Conservation (phyloP, 1,284 basidiomycete genomes). For the Lignosus rhinocerotis region DNA sequence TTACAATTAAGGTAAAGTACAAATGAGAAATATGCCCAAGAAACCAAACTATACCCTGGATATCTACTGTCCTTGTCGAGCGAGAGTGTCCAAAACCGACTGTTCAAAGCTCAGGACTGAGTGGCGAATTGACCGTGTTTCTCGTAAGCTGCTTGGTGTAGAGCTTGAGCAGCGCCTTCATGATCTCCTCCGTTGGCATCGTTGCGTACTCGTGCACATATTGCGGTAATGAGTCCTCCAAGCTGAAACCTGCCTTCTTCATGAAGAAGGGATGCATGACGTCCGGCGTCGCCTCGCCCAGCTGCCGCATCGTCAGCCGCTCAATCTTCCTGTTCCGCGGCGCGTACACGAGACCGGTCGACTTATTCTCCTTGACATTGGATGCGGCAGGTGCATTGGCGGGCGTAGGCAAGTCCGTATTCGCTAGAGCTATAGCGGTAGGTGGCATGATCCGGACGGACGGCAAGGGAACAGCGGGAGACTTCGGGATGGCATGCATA, state of each 20-base stretch:
- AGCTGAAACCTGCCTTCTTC: slow-evolving; percentile 79
- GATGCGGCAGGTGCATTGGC: slow-evolving; percentile 5
- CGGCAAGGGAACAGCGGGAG: slow-evolving; percentile 6
- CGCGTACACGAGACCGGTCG: slow-evolving; percentile 47
- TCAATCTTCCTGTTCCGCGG: slow-evolving; percentile 63
- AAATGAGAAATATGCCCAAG: not conserved
- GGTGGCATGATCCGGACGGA: slow-evolving; percentile 11
- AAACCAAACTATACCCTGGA: not conserved
- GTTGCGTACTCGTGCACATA: slow-evolving; percentile 89
- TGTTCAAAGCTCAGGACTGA: slow-evolving; percentile 1
- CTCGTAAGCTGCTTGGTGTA: slow-evolving; percentile 73
- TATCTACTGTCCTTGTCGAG: not conserved
- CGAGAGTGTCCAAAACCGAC: not conserved
- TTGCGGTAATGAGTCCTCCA: slow-evolving; percentile 80
- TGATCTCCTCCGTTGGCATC: slow-evolving; percentile 79
- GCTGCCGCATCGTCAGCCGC: slow-evolving; percentile 75
- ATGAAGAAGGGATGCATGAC: slow-evolving; percentile 87
- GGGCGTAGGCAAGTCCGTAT: slow-evolving; percentile 1
- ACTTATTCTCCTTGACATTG: slow-evolving; percentile 24
- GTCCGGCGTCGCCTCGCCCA: slow-evolving; percentile 86
- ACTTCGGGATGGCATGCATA: slow-evolving; percentile 6
- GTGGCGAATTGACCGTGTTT: slow-evolving; percentile 21
- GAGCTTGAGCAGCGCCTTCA: slow-evolving; percentile 77
- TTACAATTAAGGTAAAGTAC: too few relatives aligned
- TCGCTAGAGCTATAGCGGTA: slow-evolving; percentile 2